Evolutionary conservation across 352 stramenopile species (phyloP), one percentile per base, ranked within the genome.

Genomic region (Globisporangium camurandrum): DNA sequence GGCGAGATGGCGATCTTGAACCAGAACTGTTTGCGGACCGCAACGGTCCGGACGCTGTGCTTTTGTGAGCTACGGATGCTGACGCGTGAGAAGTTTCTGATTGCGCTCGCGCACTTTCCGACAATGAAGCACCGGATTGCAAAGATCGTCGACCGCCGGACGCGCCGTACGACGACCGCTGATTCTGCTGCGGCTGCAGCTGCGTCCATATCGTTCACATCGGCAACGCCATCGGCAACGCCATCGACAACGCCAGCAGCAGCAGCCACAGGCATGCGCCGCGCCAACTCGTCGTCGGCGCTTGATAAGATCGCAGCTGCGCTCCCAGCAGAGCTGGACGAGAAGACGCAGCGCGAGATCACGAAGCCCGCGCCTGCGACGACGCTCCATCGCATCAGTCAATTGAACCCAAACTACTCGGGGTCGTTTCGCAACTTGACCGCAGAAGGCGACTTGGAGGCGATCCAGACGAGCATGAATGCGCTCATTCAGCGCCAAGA

Each of bases 401-500:
- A 91, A 56, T 77, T 99, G 37, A 85, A 98, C 50, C 88, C 84
- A 1, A 71, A 87, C 44, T 88, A 83, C 45, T 86, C 76, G 2
- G 64, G 62, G 8, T 88, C 73, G 52, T 91, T 88, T 52, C 86
- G 80, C 31, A 81, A 67, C 49, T 61, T 79, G 22, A 59, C 68
- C 1, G 72, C 62, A n/a, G 77, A 88, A 63, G 74, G 67, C 2
- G 81, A 90, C 33, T 66, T 95, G 2, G 81, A 95, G 40, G 77
- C 67, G n/a, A 86, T 88, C 45, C 70, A 87, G 20, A 51, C 58
- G 9, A 83, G 81, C 28, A 53, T 88, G 22, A 69, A 65, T 48
- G 56, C 54, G 37, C 74, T 85, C 57, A 72, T 85, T 36, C 66
- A 86, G 49, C 61, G 64, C 26, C 74, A 88, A 43, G 72, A 84